Evolutionary conservation across 108 stramenopile genomes (phyloP).

Genomic region (Discostella stelligeroides): DNA sequence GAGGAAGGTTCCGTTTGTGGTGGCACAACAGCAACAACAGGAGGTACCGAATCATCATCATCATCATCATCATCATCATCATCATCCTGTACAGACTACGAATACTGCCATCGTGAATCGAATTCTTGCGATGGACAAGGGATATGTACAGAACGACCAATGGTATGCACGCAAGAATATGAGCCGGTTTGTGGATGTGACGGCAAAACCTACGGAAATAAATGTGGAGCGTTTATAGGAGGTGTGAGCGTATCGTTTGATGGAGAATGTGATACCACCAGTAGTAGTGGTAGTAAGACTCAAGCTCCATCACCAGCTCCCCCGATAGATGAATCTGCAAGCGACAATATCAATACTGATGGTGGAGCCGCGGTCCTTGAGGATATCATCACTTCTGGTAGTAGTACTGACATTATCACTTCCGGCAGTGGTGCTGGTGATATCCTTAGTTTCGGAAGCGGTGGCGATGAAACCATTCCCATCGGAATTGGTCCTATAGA

Average conservation of each 20-base stretch:
- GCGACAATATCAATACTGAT: neutral
- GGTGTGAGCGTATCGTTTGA: neutral
- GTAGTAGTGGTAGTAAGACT: neutral
- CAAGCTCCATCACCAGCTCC: neutral
- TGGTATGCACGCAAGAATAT: neutral
- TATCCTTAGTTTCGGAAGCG: too few species aligned
- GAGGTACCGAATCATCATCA: too few species aligned
- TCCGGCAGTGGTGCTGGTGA: neutral
- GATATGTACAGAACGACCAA: neutral
- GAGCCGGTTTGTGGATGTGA: neutral
- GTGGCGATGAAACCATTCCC: too few species aligned
- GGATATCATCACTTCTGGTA: too few species aligned
- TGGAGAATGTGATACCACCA: neutral
- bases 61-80: too few species aligned
- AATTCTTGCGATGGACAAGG: neutral
- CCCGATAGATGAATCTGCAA: too few species aligned
- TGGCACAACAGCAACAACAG: too few species aligned
- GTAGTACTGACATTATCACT: neutral
- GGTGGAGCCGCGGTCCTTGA: neutral
- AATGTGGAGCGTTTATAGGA: neutral
- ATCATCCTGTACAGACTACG: neutral
- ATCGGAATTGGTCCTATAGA: neutral
- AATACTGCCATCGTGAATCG: conserved; percentile 1
- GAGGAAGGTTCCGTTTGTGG: too few species aligned
- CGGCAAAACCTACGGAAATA: neutral